Conservation (phyloP, 441 rosid species). For the Erysimum pusillum region DNA sequence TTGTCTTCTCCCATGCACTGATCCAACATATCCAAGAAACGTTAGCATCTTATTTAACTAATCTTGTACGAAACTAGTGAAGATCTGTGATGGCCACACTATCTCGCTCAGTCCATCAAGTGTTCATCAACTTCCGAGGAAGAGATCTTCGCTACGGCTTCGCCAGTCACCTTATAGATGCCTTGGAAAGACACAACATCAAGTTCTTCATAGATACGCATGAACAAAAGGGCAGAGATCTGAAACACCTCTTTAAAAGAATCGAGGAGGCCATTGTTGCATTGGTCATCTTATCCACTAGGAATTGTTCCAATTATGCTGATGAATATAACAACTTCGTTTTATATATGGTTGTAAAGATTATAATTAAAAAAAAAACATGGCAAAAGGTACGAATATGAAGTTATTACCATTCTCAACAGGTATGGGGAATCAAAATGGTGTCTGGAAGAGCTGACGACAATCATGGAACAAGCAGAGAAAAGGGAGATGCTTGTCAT, state of each 20-base stretch:
- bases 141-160: slow-evolving; percentile 16
- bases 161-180: not conserved
- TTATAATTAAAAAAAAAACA: too few relatives aligned
- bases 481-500: not conserved
- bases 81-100: not conserved
- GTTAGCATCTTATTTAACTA: too few relatives aligned
- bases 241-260: not conserved
- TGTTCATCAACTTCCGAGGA: slow-evolving; percentile 24
- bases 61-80: too few relatives aligned
- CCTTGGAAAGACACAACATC: not conserved
- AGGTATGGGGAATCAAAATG: slow-evolving; percentile 3
- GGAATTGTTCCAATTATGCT: not conserved
- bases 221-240: not conserved
- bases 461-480: not conserved
- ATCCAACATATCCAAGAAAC: too few relatives aligned
- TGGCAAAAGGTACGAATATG: too few relatives aligned
- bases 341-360: not conserved
- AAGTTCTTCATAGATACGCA: not conserved
- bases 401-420: too few relatives aligned
- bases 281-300: not conserved
- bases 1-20: too few relatives aligned
- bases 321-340: too few relatives aligned
- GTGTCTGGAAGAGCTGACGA: slow-evolving; percentile 3
- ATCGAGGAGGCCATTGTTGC: not conserved
- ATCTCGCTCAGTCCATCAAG: not conserved